phyloP scores from a whole-genome alignment of 1,284 basidiomycete genomes.

The Mycena citricolor region DNA sequence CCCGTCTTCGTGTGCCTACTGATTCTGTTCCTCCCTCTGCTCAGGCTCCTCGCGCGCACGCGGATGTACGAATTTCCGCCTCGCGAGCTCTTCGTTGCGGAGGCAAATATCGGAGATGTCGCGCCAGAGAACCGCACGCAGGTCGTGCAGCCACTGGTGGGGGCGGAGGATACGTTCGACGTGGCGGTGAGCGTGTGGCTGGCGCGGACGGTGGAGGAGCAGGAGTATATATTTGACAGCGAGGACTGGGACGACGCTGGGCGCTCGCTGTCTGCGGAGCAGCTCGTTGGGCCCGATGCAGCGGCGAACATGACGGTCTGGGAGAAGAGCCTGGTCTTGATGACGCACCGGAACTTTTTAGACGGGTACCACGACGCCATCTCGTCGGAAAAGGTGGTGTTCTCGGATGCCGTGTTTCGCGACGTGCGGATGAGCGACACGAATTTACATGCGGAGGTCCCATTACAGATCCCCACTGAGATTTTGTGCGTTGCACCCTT shows the following conservation, averaged over 20 bases:
- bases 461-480: constrained; percentile 6
- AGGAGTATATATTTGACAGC: too few species aligned
- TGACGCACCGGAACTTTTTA: too few species aligned
- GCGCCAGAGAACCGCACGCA: constrained; percentile 2
- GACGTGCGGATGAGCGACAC: not conserved
- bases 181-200: constrained; percentile 8
- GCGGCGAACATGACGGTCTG: too few species aligned
- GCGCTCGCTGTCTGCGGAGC: too few species aligned
- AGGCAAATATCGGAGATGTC: constrained; percentile 2
- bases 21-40: too few species aligned
- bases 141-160: constrained; percentile 6
- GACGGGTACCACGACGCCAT: not conserved
- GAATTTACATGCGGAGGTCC: not conserved
- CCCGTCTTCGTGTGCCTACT: too few species aligned
- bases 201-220: not conserved
- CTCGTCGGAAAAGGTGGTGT: not conserved
- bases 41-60: too few species aligned
- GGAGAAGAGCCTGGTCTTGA: too few species aligned
- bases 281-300: too few species aligned
- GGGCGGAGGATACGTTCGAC: constrained; percentile 6
- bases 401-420: constrained; percentile 5
- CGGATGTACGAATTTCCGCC: constrained; percentile 3
- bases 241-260: too few species aligned
- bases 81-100: not conserved
- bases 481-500: not conserved